Percentiles rank a stretch among this genome's conserved stretches.
Evolutionary conservation across 805 yeast species (phyloP).

Genomic region (Schizosaccharomyces pombe): DNA sequence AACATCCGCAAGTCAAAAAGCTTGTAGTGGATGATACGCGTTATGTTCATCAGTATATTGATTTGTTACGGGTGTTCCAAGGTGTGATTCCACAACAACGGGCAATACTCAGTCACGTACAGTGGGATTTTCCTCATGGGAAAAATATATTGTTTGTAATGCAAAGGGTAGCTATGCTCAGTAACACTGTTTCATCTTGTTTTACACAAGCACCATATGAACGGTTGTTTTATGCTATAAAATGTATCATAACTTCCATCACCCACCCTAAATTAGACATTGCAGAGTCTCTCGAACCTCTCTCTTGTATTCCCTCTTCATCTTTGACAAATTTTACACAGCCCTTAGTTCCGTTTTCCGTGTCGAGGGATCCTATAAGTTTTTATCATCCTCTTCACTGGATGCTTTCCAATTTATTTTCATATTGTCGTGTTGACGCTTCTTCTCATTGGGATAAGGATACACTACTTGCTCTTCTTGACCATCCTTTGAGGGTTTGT

Average conservation of each 20-base stretch:
- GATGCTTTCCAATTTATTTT: conserved; percentile 33
- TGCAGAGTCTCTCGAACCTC: not conserved
- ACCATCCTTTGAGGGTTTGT: conserved; percentile 52
- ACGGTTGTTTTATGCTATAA: not conserved
- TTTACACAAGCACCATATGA: not conserved
- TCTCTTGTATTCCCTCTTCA: not conserved
- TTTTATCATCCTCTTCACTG: conserved; percentile 65
- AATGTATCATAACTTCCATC: not conserved
- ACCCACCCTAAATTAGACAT: not conserved
- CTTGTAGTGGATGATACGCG: conserved; percentile 22
- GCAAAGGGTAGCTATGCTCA: not conserved
- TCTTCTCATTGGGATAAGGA: not conserved
- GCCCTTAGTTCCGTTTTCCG: conserved; percentile 19
- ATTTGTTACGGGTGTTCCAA: conserved; percentile 45
- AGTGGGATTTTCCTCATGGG: conserved; percentile 41
- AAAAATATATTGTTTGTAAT: not conserved
- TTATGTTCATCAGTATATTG: conserved; percentile 37
- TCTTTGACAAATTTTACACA: not conserved
- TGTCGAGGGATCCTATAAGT: conserved; percentile 30
- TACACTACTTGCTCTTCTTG: conserved; percentile 22
- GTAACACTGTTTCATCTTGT: not conserved
- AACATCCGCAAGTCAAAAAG: conserved; percentile 36
- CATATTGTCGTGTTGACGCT: not conserved
- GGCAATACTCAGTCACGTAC: conserved; percentile 62
- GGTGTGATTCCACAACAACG: conserved; percentile 54